Base-by-base conservation (phyloP, 208 protist species). In the Leishmania lainsoni region DNA sequence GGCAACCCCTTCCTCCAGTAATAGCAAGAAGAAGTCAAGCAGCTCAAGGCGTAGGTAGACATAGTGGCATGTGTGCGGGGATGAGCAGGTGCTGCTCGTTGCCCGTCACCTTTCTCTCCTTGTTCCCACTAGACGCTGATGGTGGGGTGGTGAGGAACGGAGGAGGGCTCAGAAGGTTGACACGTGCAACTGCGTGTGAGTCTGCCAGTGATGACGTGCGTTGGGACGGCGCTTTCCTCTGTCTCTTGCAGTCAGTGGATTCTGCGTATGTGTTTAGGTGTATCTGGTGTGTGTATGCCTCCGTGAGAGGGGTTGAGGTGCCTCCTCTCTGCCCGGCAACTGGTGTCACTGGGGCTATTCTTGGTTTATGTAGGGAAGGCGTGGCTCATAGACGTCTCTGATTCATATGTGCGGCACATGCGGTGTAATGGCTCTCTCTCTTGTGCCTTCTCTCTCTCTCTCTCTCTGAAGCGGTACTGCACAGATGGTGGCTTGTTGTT, bases 1-100 rank as follows among this genome's bases (percentile, higher is more conserved):
- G 16, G 51, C 26, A 58, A 2, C 69, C 39, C 2, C 69, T 26
- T 3, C 69, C 20, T 73, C 45, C 48, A 76, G 72, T 20, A 42
- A 32, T 51, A 76, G 5, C 26, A 76, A 22, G 1, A 76, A 56
- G 72, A 48, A 61, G n/a, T 48, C 69, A 10, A 26, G n/a, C 74
- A 77, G 56, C 74, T 65, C 56, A 29, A 35, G 74, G 74, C 74
- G 52, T 22, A 29, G 74, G 51, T 65, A 63, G 52, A 9, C n/a
- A 20, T 42, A 8, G 72, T 61, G 45, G 51, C 32, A 29, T 71
- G 66, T 49, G 51, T 42, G 32, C 32, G 56, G 17, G 61, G 29
- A 29, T 63, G 58, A 32, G 58, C 26, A 63, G 58, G 58, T 29
- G 58, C 14, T 10, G 9, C 58, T 29, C 10, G 26, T 63, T 63